phyloP scores from a whole-genome alignment of 176 grass and related monocot species.

The Oryza brachyantha region DNA sequence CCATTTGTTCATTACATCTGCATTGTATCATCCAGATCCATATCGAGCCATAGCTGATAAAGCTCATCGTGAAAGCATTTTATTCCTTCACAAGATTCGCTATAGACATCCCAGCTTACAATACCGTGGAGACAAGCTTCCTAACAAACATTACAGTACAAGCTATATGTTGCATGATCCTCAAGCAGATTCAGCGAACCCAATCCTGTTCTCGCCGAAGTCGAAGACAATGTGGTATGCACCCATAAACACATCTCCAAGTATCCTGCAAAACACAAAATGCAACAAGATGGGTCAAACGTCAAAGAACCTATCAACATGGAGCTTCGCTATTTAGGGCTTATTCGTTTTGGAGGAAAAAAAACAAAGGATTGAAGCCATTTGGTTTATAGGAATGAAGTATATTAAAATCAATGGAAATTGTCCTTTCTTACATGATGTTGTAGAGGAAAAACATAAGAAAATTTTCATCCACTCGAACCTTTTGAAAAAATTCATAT shows the following conservation, averaged over 20 bases:
- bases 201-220: constrained; percentile 70
- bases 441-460: too few relatives aligned
- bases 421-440: too few relatives aligned
- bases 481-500: too few relatives aligned
- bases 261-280: constrained; percentile 56
- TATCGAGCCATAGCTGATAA: neutral
- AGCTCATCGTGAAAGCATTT: neutral
- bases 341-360: too few relatives aligned
- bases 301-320: neutral
- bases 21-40: neutral
- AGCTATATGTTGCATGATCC: neutral
- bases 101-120: neutral
- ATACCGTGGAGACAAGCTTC: neutral
- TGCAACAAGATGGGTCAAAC: neutral
- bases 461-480: too few relatives aligned
- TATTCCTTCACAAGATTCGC: neutral
- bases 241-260: constrained; percentile 97
- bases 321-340: too few relatives aligned
- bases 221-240: constrained; percentile 95
- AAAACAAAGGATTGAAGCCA: too few relatives aligned
- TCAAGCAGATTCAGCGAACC: constrained; percentile 73
- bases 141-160: neutral
- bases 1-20: neutral
- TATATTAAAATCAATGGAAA: too few relatives aligned
- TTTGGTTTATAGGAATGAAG: too few relatives aligned